Percentiles rank a stretch among this genome's conserved stretches.
These are phyloP conservation scores for Berberis thunbergii DNA, from an alignment of 164 flowering plant species.

Conservation along the genomic window DNA sequence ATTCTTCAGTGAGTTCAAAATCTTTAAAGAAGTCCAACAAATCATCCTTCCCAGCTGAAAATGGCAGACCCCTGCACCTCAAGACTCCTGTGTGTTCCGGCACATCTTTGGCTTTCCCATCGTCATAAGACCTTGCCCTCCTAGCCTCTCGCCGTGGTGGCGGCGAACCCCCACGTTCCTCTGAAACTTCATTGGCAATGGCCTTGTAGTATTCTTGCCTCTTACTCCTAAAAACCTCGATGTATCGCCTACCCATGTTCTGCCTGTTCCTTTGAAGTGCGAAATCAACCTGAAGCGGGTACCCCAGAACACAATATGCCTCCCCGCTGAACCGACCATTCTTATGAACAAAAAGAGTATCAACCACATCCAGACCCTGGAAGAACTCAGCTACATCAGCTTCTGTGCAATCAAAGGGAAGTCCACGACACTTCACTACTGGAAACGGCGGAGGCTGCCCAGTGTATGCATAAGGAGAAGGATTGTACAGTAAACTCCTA, in stretches of 20 bases:
- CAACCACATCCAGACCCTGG: conserved; percentile 73
- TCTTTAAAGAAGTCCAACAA: conserved; percentile 77
- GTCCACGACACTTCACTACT: conserved; percentile 80
- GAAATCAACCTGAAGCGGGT: conserved; percentile 81
- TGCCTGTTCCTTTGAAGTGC: conserved; percentile 84
- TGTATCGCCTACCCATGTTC: conserved; percentile 83
- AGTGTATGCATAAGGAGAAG: conserved; percentile 38
- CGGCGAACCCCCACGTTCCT: conserved; percentile 52
- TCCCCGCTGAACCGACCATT: conserved; percentile 69
- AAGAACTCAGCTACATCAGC: conserved; percentile 68
- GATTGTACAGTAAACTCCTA: conserved; percentile 54
- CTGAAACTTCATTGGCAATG: conserved; percentile 70
- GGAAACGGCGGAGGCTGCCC: conserved; percentile 80
- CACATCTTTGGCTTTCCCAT: conserved; percentile 36
- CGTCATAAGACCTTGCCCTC: conserved; percentile 50
- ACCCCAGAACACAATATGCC: conserved; percentile 74
- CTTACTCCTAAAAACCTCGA: conserved; percentile 84
- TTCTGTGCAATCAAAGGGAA: conserved; percentile 86
- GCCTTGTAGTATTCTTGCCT: conserved; percentile 87
- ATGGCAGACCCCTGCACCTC: conserved; percentile 85
- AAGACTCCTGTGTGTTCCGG: conserved; percentile 68
- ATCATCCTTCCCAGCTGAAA: conserved; percentile 73
- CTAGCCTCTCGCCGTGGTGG: conserved; percentile 33
- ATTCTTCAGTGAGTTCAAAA: conserved; percentile 54
- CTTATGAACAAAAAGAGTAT: conserved; percentile 72